Base-by-base conservation (phyloP, 345 rosid genomes). In the Citrus sinensis region DNA sequence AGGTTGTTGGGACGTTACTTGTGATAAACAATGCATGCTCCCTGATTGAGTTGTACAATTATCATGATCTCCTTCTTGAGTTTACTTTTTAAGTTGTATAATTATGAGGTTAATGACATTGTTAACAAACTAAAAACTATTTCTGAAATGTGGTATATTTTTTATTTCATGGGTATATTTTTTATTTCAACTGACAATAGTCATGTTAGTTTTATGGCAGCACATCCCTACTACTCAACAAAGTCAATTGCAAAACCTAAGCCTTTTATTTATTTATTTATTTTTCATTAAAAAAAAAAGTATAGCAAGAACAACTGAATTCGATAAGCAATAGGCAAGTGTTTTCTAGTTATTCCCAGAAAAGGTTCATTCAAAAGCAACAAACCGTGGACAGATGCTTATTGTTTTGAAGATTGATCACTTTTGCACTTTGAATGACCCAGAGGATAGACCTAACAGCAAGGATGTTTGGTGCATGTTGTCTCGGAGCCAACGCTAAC, bases 381-480 rank as follows among this genome's bases (percentile, higher is more conserved):
- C 49, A 10, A 2, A 2, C 16, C 14, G 14, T 42, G 16, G 14
- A 1, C 93, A 92, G 63, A 92, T 95, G 89, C 83, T 93, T 74
- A 72, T 91, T 66, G 94, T 89, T 56, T 86, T 95, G 67, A 93
- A 87, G 82, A 91, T 96, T 27, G 94, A 97, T 17, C 91, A 88
- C 82, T 94, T 86, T 71, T 94, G 94, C 83, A 92, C 97, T 63
- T 11, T 82, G 80, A 97, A 93, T 29, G 90, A 93, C 61, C 93
- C 98, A 1, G 91, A 92, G 85, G 86, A 91, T 69, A 92, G 99
- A 86, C 99, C 40, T 37, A 7, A 7, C 9, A 37, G 40, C 9
- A 7, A 37, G 9, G 9, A 7, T 37, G 40, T 37, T 37, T 3
- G 40, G 40, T 7, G 40, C 40, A 0, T 37, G 40, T 37, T 37